Evolutionary conservation across 345 rosid genomes (phyloP).

Genomic region (Eucalyptus pumila): DNA sequence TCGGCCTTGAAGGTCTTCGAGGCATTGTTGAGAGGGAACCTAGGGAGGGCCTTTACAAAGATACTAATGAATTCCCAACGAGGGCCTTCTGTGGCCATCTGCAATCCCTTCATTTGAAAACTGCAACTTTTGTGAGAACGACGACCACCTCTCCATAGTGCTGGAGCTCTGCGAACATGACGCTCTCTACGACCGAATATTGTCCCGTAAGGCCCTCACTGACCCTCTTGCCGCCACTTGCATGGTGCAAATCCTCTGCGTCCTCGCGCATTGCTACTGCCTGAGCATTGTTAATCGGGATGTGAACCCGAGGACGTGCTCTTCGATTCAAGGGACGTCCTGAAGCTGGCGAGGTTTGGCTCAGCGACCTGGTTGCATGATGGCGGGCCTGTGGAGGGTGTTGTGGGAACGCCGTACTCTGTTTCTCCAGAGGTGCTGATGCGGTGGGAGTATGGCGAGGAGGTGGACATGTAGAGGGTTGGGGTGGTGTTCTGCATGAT

Average conservation of each 20-base stretch:
- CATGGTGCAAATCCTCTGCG: conserved; percentile 1
- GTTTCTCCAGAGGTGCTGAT: not conserved
- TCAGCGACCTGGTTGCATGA: not conserved
- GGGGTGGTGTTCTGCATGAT: not conserved
- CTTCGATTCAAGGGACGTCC: no score
- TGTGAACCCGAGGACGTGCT: no score
- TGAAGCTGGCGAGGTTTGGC: no score
- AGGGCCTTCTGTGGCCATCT: no score
- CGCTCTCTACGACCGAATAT: conserved; percentile 38
- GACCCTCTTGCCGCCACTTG: conserved; percentile 28
- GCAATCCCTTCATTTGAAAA: no score
- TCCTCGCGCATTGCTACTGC: no score
- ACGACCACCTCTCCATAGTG: conserved; percentile 36
- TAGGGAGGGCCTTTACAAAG: no score
- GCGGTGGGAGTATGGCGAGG: not conserved
- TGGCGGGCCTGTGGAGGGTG: not conserved
- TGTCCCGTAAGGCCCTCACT: conserved; percentile 12
- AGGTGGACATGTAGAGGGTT: not conserved
- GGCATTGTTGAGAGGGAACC: no score
- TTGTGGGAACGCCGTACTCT: not conserved
- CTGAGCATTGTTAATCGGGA: no score
- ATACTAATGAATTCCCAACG: no score
- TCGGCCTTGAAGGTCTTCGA: no score
- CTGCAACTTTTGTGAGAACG: conserved; percentile 13
- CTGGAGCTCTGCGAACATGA: conserved; percentile 47